These are phyloP conservation scores for Suhomyces wounanorum DNA, from an alignment of 1,139 yeast genomes.

Conservation along the genomic window DNA sequence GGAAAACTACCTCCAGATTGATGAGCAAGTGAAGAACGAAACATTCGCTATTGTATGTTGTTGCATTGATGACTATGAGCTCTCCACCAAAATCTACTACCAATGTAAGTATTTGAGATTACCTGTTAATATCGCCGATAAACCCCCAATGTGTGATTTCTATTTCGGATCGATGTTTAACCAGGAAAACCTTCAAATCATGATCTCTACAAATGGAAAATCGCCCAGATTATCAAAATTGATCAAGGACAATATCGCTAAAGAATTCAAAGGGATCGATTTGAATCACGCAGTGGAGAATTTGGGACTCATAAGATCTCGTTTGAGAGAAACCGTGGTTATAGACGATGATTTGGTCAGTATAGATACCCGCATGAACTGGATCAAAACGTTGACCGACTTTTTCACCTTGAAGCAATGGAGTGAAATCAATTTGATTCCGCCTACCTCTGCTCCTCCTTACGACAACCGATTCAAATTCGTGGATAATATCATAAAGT, in stretches of 20 bases:
- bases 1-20: slow-evolving; percentile 36
- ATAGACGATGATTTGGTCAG: slow-evolving; percentile 51
- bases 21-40: slow-evolving; percentile 34
- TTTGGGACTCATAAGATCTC: slow-evolving; percentile 58
- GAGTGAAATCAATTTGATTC: slow-evolving; percentile 43
- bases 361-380: slow-evolving; percentile 66
- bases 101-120: slow-evolving; percentile 56
- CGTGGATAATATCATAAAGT: slow-evolving; percentile 33
- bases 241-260: slow-evolving; percentile 60
- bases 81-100: slow-evolving; percentile 60
- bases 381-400: slow-evolving; percentile 72
- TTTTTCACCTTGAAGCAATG: slow-evolving; percentile 58
- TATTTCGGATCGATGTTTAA: slow-evolving; percentile 82
- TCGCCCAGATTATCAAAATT: slow-evolving; percentile 75
- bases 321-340: slow-evolving; percentile 47
- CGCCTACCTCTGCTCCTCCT: slow-evolving; percentile 18
- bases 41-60: slow-evolving; percentile 69
- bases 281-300: slow-evolving; percentile 64
- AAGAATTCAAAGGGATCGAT: slow-evolving; percentile 43
- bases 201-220: slow-evolving; percentile 83
- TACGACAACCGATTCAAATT: slow-evolving; percentile 18
- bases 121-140: slow-evolving; percentile 84
- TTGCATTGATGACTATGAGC: slow-evolving; percentile 71
- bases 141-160: slow-evolving; percentile 80
- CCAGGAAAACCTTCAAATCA: slow-evolving; percentile 75